Conservation (phyloP, 164 flowering plant genomes). For the Chimonanthus praecox region DNA sequence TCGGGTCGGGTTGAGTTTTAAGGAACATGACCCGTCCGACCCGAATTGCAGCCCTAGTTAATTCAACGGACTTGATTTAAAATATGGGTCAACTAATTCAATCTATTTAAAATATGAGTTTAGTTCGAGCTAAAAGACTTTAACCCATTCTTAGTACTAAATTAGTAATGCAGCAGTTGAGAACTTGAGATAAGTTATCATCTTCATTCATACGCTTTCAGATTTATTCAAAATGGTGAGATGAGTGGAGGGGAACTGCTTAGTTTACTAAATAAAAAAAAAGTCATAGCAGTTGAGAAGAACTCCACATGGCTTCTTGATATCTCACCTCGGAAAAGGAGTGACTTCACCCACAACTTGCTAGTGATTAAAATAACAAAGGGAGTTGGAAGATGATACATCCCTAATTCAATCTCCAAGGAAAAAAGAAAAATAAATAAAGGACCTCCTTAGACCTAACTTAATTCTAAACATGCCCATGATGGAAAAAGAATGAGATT, state of each 20-base stretch:
- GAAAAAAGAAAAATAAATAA: not conserved
- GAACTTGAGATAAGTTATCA: not conserved
- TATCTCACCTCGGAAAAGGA: conserved; percentile 4
- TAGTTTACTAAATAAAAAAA: conserved; percentile 2
- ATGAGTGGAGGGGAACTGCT: conserved; percentile 1
- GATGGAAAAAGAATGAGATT: not conserved
- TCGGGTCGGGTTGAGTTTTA: too few relatives aligned
- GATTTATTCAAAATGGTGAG: conserved; percentile 2
- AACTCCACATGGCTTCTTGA: not conserved
- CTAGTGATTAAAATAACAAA: not conserved
- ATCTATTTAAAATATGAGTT: not conserved
- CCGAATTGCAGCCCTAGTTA: not conserved
- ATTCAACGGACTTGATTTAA: too few relatives aligned
- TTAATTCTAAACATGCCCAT: not conserved
- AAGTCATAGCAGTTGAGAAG: conserved; percentile 1
- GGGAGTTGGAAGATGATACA: not conserved
- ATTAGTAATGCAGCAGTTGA: not conserved
- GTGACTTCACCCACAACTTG: conserved; percentile 2
- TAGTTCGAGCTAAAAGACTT: not conserved
- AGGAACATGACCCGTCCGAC: not conserved
- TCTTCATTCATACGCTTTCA: not conserved
- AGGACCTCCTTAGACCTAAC: not conserved
- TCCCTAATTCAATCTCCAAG: not conserved
- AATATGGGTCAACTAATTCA: too few relatives aligned
- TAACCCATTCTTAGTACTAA: not conserved